Evolutionary conservation across 345 rosid species (phyloP).

Genomic region (Linum trigynum): DNA sequence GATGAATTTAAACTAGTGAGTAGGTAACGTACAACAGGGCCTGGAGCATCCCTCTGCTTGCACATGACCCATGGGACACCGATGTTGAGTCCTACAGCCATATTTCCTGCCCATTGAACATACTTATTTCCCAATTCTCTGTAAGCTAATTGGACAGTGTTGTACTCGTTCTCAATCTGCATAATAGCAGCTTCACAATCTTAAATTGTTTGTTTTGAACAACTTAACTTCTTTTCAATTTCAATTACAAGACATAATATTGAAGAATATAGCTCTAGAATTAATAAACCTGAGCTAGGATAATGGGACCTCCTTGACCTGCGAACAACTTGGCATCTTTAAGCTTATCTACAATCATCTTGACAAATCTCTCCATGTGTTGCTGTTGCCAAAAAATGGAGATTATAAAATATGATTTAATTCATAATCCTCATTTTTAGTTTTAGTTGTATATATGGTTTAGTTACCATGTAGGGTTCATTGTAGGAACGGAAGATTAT

Average conservation of each 20-base stretch:
- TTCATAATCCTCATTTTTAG: not conserved
- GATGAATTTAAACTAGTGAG: not conserved
- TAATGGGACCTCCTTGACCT: constrained; percentile 72
- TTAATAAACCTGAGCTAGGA: constrained; percentile 46
- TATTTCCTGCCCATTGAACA: constrained; percentile 61
- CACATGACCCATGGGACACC: constrained; percentile 97
- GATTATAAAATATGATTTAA: not conserved
- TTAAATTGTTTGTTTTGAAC: no score
- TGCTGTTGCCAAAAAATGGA: constrained; percentile 14
- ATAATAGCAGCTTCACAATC: not conserved
- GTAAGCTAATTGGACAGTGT: constrained; percentile 56
- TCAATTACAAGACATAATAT: no score
- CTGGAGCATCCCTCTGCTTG: constrained; percentile 85
- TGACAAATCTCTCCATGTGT: constrained; percentile 48
- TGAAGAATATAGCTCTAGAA: not conserved
- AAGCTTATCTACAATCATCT: constrained; percentile 28
- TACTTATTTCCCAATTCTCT: constrained; percentile 51
- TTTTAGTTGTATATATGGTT: not conserved
- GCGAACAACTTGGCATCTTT: constrained; percentile 49
- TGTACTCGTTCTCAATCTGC: constrained; percentile 92
- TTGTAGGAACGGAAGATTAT: constrained; percentile 73
- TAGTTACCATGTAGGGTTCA: constrained; percentile 61
- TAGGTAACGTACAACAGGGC: constrained; percentile 54
- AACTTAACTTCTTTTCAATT: no score
- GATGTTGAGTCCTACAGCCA: constrained; percentile 41